Base-by-base conservation (phyloP, 202 grass and related monocot genomes). In the Setaria italica region DNA sequence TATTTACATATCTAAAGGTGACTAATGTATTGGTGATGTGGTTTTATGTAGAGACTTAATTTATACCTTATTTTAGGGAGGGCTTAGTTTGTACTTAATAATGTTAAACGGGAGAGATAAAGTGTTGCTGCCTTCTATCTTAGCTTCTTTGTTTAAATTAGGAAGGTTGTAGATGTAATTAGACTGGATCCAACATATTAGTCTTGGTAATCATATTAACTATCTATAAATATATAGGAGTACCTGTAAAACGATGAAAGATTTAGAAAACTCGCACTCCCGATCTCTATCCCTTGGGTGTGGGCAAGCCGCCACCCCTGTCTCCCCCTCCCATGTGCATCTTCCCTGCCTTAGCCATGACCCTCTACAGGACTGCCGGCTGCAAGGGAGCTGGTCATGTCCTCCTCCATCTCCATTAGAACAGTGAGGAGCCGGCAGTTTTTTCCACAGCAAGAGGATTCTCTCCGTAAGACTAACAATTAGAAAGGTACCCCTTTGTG, bases 81-180 rank as follows among this genome's bases (percentile, higher is more conserved):
- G 59, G 25, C 25, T 32, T 62, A 30, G 29, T 16, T 66, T 66
- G 16, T 66, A 65, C 12, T 65, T 35, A 2, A 35, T 35, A 35
- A 66, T 66, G 32, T 64, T 32, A 34, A 64, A 30, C 12, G 5
- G 62, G 29, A 34, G 29, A 66, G 13, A 37, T 37, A 66, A 65
- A 13, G 32, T 35, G 32, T 66, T 16, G 13, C 63, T 66, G 63
- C 63, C 63, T 66, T 66, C 7, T 37, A 15, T 66, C 33, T 35
- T 66, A 66, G 63, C 63, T 66, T 66, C 62, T 13, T 63, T 41
- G 39, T 35, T 65, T 66, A 66, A 16, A 66, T 66, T 66, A 37
- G 62, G 62, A 66, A 66, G 62, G 62, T 66, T 66, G 14, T 37
- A 66, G 62, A 66, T 66, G 5, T 66, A 9, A 15, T 33, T 66